A percentile compares a stretch with the other conserved stretches of the same genome.
Conservation (phyloP, 306 rosid species). For the Vicia faba region DNA sequence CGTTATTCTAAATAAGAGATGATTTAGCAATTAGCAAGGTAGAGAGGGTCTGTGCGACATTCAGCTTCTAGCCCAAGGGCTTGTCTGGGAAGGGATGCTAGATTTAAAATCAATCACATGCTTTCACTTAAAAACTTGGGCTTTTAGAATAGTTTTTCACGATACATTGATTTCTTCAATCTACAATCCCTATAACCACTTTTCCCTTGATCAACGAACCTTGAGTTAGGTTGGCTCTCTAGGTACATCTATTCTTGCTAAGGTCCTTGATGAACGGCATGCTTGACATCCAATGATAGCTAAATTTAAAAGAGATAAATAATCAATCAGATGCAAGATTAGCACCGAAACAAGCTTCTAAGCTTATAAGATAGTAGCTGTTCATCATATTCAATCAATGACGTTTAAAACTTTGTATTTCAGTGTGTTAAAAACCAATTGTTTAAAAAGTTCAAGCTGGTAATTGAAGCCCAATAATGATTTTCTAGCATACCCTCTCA, state of each 20-base stretch:
- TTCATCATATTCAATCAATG: constrained; percentile 2
- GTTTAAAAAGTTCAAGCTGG: background rate
- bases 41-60: constrained; percentile 8
- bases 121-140: background rate
- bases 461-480: background rate
- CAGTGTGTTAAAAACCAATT: background rate
- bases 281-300: constrained; percentile 7
- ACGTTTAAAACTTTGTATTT: background rate
- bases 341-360: background rate
- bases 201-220: background rate
- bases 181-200: background rate
- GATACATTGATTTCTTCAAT: background rate
- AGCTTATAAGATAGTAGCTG: constrained; percentile 1
- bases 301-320: background rate
- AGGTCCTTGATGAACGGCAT: background rate
- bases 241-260: constrained; percentile 4
- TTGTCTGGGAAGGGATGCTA: too few relatives aligned
- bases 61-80: too few relatives aligned
- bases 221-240: background rate
- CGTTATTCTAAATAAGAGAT: background rate
- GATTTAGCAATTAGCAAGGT: constrained; percentile 8
- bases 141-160: constrained; percentile 1
- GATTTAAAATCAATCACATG: background rate
- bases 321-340: background rate
- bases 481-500: background rate